Evolutionary conservation across 2,329 filamentous ascomycete genomes (phyloP).

Genomic region (Nigrospora oryzae): DNA sequence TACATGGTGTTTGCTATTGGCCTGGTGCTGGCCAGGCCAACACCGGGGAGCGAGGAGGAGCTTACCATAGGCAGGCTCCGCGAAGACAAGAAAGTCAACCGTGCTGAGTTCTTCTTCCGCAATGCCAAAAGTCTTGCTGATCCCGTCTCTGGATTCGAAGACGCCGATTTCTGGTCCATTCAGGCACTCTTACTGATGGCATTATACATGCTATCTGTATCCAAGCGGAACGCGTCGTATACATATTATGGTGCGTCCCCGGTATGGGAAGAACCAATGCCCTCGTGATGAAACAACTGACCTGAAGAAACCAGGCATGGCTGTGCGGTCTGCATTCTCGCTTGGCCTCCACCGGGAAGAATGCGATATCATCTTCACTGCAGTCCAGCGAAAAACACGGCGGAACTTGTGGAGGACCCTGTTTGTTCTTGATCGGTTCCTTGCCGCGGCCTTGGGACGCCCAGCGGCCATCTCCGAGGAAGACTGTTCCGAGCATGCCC

Average conservation of each 20-base stretch:
- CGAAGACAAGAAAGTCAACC: constrained; percentile 32
- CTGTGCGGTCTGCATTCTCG: constrained; percentile 53
- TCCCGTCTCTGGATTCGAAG: constrained; percentile 42
- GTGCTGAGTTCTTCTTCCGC: constrained; percentile 55
- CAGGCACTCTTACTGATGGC: constrained; percentile 57
- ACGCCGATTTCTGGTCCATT: constrained; percentile 56
- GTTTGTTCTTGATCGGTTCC: constrained; percentile 55
- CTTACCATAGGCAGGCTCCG: constrained; percentile 41
- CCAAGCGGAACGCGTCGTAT: constrained; percentile 55
- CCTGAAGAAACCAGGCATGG: constrained; percentile 39
- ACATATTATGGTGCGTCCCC: constrained; percentile 42
- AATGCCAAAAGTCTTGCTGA: constrained; percentile 46
- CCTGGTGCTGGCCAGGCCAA: constrained; percentile 46
- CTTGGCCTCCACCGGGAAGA: constrained; percentile 56
- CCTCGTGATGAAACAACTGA: background rate
- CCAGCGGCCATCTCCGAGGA: constrained; percentile 54
- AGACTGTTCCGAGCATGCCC: constrained; percentile 46
- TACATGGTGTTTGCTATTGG: constrained; percentile 57
- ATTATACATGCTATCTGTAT: constrained; percentile 53
- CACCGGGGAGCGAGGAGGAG: constrained; percentile 38
- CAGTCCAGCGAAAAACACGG: constrained; percentile 35
- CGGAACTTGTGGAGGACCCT: constrained; percentile 56
- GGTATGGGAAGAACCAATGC: background rate
- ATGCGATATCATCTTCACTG: constrained; percentile 43
- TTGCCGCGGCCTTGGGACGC: constrained; percentile 54